Evolutionary conservation across 176 grass and related monocot species (phyloP).

Genomic region (Oryza rufipogon): DNA sequence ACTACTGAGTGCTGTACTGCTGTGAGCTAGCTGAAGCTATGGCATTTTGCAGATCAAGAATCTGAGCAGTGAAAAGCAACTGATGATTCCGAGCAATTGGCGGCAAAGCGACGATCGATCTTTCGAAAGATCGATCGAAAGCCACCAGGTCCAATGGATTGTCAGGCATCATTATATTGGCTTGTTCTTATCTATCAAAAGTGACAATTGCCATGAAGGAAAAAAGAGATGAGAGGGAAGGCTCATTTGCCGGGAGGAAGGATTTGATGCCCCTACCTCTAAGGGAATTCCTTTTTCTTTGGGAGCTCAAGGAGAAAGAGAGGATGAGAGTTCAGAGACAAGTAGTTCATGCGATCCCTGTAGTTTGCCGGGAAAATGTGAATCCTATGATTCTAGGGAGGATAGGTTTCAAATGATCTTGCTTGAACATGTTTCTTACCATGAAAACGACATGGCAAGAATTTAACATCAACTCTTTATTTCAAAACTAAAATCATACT

Average conservation of each 20-base stretch:
- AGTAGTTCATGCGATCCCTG: conserved; percentile 25
- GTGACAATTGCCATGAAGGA: conserved; percentile 15
- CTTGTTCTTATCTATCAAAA: conserved; percentile 48
- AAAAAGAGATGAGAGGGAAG: conserved; percentile 43
- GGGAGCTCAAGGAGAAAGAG: conserved; percentile 26
- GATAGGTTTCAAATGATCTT: conserved; percentile 19
- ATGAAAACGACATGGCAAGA: not conserved
- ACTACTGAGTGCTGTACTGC: not conserved
- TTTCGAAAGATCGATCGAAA: not conserved
- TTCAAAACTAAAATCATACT: too few species aligned
- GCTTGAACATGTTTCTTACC: not conserved
- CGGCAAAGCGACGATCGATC: not conserved
- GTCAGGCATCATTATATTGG: not conserved
- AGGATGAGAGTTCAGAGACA: conserved; percentile 50
- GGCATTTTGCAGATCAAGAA: not conserved
- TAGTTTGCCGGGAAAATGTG: conserved; percentile 34
- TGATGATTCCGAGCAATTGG: conserved; percentile 36
- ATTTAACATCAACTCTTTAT: too few species aligned
- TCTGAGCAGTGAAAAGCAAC: not conserved
- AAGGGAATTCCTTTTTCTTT: not conserved
- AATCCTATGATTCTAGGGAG: conserved; percentile 14
- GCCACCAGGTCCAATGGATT: conserved; percentile 5
- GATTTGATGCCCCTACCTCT: conserved; percentile 44
- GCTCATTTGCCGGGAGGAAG: not conserved
- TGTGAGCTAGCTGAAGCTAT: not conserved